phyloP scores from a whole-genome alignment of 805 yeast species.

The Tanozyma kutaoensis region DNA sequence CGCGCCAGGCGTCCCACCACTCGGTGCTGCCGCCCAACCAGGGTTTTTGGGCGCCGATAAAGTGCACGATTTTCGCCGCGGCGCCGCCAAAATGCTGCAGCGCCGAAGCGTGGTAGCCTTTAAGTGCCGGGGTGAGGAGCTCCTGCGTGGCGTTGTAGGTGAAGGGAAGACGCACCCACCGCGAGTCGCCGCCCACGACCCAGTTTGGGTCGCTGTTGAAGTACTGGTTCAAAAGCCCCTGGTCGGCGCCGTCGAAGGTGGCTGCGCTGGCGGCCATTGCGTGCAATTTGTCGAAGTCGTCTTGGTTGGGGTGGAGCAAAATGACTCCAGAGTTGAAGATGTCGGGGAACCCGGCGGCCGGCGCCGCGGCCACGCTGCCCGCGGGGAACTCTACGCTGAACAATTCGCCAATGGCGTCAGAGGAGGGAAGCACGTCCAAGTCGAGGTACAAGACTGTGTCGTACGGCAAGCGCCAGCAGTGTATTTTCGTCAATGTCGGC shows the following conservation, averaged over 20 bases:
- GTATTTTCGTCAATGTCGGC: slow-evolving; percentile 7
- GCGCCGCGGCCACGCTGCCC: slow-evolving; percentile 8
- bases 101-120: slow-evolving; percentile 1
- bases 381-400: slow-evolving; percentile 5
- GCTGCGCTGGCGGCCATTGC: slow-evolving; percentile 7
- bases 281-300: slow-evolving; percentile 13
- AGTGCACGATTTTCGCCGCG: slow-evolving; percentile 44
- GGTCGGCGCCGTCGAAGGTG: slow-evolving; percentile 83
- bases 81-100: slow-evolving; percentile 5
- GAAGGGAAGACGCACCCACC: slow-evolving; percentile 71
- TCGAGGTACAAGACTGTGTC: slow-evolving; percentile 9
- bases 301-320: slow-evolving; percentile 5
- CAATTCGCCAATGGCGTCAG: slow-evolving; percentile 2
- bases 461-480: slow-evolving; percentile 7
- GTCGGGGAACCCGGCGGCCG: slow-evolving; percentile 9
- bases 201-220: slow-evolving; percentile 38
- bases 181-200: slow-evolving; percentile 6
- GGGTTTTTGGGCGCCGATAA: slow-evolving; percentile 52
- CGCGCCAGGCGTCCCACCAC: slow-evolving; percentile 29
- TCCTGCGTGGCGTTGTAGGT: slow-evolving; percentile 69
- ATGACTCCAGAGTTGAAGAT: slow-evolving; percentile 9
- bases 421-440: slow-evolving; percentile 7
- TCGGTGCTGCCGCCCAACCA: slow-evolving; percentile 22
- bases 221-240: slow-evolving; percentile 73
- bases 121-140: no score